phyloP scores from a whole-genome alignment of 129 eudicot genomes.

The Cynara cardunculus region DNA sequence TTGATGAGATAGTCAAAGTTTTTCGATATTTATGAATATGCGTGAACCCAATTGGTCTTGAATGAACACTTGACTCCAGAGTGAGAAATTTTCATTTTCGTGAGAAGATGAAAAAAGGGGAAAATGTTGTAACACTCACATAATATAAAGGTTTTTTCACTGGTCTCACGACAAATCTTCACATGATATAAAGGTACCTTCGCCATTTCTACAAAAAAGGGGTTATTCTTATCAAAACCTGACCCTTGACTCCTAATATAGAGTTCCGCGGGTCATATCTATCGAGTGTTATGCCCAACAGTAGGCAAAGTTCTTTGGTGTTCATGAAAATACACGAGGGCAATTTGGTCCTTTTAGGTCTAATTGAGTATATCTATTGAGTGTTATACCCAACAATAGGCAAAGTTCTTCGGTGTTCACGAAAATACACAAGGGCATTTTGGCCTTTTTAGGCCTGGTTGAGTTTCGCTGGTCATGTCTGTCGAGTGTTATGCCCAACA shows the following conservation, averaged over 20 bases:
- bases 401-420: not conserved
- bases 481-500: not conserved
- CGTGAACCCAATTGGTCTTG: too few relatives aligned
- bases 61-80: too few relatives aligned
- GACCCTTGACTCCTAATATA: too few relatives aligned
- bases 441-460: not conserved
- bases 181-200: too few relatives aligned
- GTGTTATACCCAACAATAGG: not conserved
- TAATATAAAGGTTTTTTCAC: too few relatives aligned
- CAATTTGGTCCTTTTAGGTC: not conserved
- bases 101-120: too few relatives aligned
- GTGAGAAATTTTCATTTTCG: too few relatives aligned
- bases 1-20: not conserved
- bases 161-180: too few relatives aligned
- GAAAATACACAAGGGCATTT: not conserved
- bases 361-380: not conserved
- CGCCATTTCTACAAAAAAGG: too few relatives aligned
- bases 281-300: not conserved
- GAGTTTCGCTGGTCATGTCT: not conserved
- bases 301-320: not conserved
- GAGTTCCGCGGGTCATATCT: not conserved
- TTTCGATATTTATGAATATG: not conserved
- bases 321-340: not conserved
- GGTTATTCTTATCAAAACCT: too few relatives aligned
- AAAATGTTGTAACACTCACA: too few relatives aligned